Evolutionary conservation across 345 rosid genomes (phyloP).

Genomic region (Sonneratia caseolaris): DNA sequence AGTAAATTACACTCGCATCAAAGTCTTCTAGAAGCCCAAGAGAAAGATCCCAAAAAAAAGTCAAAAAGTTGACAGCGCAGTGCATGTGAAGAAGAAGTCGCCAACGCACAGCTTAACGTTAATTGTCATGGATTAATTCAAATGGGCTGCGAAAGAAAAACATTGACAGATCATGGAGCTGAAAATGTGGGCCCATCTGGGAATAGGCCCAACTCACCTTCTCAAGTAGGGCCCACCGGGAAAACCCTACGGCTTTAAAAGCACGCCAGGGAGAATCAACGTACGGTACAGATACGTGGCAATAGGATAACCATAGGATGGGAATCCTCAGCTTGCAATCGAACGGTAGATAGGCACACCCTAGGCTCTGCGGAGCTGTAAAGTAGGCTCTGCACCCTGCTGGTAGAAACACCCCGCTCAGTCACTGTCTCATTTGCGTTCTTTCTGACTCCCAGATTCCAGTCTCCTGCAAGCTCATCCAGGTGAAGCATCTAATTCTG

Average conservation of each 20-base stretch:
- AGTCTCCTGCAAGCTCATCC: neutral
- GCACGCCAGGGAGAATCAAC: neutral
- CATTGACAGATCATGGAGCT: too few species aligned
- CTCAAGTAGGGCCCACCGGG: neutral
- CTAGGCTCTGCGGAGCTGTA: neutral
- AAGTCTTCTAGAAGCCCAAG: too few species aligned
- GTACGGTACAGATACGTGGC: neutral
- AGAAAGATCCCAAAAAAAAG: too few species aligned
- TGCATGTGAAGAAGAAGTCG: too few species aligned
- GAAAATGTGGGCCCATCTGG: too few species aligned
- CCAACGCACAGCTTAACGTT: too few species aligned
- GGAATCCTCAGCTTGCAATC: neutral
- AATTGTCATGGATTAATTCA: too few species aligned
- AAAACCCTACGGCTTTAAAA: neutral
- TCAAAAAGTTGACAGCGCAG: too few species aligned
- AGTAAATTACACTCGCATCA: too few species aligned
- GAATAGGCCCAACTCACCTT: too few species aligned
- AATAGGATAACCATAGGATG: neutral
- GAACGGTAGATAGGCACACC: conserved; percentile 5
- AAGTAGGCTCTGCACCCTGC: neutral
- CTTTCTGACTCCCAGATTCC: neutral
- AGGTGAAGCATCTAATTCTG: neutral
- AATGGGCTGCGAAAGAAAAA: too few species aligned
- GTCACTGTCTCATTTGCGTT: neutral
- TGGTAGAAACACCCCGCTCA: neutral